A percentile compares a stretch with the other conserved stretches of the same genome.
Conservation (phyloP, 2,329 filamentous ascomycete genomes). For the Hyphodiscus sp. region DNA sequence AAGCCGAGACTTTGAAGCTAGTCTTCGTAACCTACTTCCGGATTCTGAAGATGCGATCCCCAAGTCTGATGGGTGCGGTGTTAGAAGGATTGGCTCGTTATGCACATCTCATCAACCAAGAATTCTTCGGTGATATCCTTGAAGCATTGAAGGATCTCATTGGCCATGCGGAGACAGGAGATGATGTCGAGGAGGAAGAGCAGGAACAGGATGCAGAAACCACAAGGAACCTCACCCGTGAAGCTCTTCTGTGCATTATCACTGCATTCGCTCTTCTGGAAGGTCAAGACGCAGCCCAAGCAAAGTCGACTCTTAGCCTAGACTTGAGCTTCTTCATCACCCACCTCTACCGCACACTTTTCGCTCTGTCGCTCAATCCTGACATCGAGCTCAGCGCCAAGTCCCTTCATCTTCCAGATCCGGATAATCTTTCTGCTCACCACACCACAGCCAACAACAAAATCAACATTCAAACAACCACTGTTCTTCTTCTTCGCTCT, state of each 20-base stretch:
- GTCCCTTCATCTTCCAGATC: slow-evolving; percentile 64
- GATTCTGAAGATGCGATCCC: slow-evolving; percentile 75
- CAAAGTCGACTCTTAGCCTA: slow-evolving; percentile 72
- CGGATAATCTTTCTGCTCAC: slow-evolving; percentile 40
- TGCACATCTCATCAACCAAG: slow-evolving; percentile 94
- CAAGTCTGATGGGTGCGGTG: slow-evolving; percentile 91
- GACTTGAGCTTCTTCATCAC: slow-evolving; percentile 94
- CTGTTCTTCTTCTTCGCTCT: slow-evolving; percentile 82
- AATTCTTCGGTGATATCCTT: slow-evolving; percentile 95
- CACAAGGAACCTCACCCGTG: slow-evolving; percentile 70
- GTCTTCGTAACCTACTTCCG: slow-evolving; percentile 96
- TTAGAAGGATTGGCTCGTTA: slow-evolving; percentile 92
- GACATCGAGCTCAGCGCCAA: slow-evolving; percentile 79
- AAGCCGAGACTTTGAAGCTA: slow-evolving; percentile 90
- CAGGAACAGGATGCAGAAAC: slow-evolving; percentile 44
- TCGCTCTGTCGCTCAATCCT: slow-evolving; percentile 70
- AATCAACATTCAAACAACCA: slow-evolving; percentile 92
- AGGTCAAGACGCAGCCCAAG: slow-evolving; percentile 85
- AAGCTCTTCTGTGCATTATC: slow-evolving; percentile 87
- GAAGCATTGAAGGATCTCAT: slow-evolving; percentile 94
- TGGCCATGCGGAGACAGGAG: slow-evolving; percentile 58
- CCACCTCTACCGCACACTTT: slow-evolving; percentile 82
- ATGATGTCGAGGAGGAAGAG: slow-evolving; percentile 36
- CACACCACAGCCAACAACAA: slow-evolving; percentile 51
- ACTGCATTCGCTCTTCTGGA: slow-evolving; percentile 95